Evolutionary conservation across 2,329 filamentous ascomycete genomes (phyloP).

Genomic region (Fusarium compactum): DNA sequence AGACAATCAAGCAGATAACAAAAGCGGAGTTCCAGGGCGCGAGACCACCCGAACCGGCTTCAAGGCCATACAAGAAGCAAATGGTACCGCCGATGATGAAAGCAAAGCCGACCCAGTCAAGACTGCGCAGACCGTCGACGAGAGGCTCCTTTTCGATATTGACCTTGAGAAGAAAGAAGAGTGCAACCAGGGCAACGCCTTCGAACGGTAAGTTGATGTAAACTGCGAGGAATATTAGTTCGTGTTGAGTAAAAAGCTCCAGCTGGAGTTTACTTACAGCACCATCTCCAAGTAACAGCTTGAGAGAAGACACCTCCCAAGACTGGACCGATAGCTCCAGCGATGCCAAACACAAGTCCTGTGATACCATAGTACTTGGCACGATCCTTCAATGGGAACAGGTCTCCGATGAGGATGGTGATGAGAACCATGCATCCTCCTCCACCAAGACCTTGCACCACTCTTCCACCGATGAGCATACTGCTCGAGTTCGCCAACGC

Average conservation of each 20-base stretch:
- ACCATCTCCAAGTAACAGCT: constrained; percentile 74
- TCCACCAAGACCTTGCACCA: constrained; percentile 41
- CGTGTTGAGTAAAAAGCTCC: fast-evolving
- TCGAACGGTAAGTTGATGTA: constrained; percentile 70
- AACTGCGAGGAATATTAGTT: constrained; percentile 45
- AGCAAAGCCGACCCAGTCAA: constrained; percentile 68
- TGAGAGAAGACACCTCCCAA: constrained; percentile 75
- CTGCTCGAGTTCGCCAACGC: constrained; percentile 58
- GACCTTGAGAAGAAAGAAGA: constrained; percentile 73
- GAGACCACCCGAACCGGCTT: constrained; percentile 78
- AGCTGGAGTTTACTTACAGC: constrained; percentile 50
- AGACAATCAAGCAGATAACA: constrained; percentile 81
- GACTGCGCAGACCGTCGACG: constrained; percentile 70
- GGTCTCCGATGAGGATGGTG: constrained; percentile 60
- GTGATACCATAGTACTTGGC: constrained; percentile 65
- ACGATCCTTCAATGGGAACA: constrained; percentile 62
- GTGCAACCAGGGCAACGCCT: constrained; percentile 58
- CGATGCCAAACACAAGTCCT: constrained; percentile 70
- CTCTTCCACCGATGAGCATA: constrained; percentile 63
- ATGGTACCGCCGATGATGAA: constrained; percentile 81
- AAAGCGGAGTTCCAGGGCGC: constrained; percentile 79
- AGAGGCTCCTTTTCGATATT: constrained; percentile 76
- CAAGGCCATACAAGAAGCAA: constrained; percentile 87
- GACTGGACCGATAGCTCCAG: constrained; percentile 73
- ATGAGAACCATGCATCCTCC: constrained; percentile 40